Conservation (phyloP, 208 protist species). For the Leptomonas seymouri region DNA sequence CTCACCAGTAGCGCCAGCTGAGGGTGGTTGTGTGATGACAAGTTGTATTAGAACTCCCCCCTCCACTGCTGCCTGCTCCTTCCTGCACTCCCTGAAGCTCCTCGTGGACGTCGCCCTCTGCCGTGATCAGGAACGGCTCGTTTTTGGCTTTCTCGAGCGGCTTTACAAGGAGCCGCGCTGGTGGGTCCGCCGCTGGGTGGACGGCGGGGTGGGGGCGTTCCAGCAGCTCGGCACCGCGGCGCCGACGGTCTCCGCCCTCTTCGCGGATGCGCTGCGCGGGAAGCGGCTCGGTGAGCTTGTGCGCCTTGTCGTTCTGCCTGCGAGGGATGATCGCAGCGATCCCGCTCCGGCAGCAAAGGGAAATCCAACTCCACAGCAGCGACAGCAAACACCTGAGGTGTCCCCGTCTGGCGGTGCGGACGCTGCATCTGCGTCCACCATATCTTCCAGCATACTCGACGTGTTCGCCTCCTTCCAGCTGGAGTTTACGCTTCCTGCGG, state of each 20-base stretch:
- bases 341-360: not conserved
- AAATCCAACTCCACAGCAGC: not conserved
- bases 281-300: constrained; percentile 63
- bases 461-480: constrained; percentile 80
- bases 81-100: constrained; percentile 54
- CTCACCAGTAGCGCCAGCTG: too few species aligned
- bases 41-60: not conserved
- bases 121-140: constrained; percentile 73
- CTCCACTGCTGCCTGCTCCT: constrained; percentile 23
- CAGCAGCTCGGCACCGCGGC: constrained; percentile 44
- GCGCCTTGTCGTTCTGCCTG: constrained; percentile 53
- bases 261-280: constrained; percentile 60
- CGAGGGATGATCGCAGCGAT: not conserved
- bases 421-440: not conserved
- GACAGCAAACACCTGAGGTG: not conserved
- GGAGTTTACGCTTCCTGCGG: constrained; percentile 57
- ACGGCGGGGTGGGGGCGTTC: constrained; percentile 25
- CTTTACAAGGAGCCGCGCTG: constrained; percentile 68
- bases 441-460: constrained; percentile 47
- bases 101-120: constrained; percentile 81
- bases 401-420: too few species aligned
- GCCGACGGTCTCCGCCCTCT: constrained; percentile 47
- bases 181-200: constrained; percentile 47
- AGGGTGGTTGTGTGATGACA: too few species aligned
- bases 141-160: constrained; percentile 68